These are phyloP conservation scores for Candida gigantensis DNA, from an alignment of 1,139 yeast species.

Conservation along the genomic window DNA sequence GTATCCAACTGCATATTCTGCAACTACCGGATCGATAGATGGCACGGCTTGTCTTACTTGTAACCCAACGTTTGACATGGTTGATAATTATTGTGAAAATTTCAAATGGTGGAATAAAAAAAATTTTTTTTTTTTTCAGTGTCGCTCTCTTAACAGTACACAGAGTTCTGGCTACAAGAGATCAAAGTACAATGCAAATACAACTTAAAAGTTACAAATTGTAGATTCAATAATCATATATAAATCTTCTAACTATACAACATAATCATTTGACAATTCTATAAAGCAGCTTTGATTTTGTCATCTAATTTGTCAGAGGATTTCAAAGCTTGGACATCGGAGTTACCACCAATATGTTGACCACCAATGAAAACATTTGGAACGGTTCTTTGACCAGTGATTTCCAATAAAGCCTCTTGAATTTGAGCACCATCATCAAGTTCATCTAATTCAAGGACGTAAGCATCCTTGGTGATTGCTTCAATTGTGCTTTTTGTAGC, in stretches of 20 bases:
- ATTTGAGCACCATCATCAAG: constrained; percentile 48
- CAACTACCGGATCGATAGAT: constrained; percentile 82
- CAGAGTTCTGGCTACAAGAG: not conserved
- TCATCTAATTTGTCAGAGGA: constrained; percentile 33
- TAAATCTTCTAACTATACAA: not conserved
- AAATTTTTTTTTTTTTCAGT: not conserved
- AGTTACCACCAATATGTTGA: constrained; percentile 92
- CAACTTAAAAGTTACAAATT: not conserved
- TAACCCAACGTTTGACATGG: constrained; percentile 55
- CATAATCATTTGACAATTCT: no score
- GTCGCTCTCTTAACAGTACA: not conserved
- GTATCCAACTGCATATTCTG: constrained; percentile 90
- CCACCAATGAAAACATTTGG: constrained; percentile 91
- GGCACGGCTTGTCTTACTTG: constrained; percentile 91
- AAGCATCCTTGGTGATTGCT: constrained; percentile 54
- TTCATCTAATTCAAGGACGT: constrained; percentile 65
- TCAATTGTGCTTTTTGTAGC: constrained; percentile 61
- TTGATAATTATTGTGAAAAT: not conserved
- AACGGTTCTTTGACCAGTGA: constrained; percentile 90
- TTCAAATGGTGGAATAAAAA: not conserved
- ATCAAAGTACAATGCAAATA: not conserved
- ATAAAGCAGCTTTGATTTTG: constrained; percentile 44
- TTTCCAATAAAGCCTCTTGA: constrained; percentile 72
- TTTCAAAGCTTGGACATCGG: constrained; percentile 70
- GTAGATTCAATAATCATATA: no score